Evolutionary conservation across 257 asterid genomes (phyloP).

Genomic region (Capsicum pubescens): DNA sequence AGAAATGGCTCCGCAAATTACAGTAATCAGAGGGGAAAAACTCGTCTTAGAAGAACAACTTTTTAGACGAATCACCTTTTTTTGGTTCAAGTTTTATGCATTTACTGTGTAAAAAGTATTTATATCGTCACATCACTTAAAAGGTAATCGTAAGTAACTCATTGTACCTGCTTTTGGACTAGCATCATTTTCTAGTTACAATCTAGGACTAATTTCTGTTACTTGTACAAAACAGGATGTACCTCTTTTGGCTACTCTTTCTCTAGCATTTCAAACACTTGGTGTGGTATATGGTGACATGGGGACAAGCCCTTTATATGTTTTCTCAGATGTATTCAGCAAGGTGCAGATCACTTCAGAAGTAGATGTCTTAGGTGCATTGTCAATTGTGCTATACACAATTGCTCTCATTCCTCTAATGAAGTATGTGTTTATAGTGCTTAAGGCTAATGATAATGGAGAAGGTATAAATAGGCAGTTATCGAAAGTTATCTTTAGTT

Average conservation of each 20-base stretch:
- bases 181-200: neutral
- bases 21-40: too few species aligned
- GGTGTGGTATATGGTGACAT: conserved; percentile 98
- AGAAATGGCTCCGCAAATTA: too few species aligned
- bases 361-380: conserved; percentile 82
- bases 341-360: conserved; percentile 86
- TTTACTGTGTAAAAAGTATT: neutral
- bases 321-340: conserved; percentile 84
- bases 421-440: conserved; percentile 89
- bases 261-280: conserved; percentile 91
- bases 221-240: conserved; percentile 55
- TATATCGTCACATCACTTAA: neutral
- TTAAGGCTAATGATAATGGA: conserved; percentile 90
- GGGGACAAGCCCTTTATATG: conserved; percentile 97
- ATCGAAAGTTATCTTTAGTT: neutral
- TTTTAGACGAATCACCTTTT: neutral
- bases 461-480: conserved; percentile 62
- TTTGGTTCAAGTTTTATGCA: neutral
- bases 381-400: conserved; percentile 91
- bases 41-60: neutral
- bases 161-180: neutral
- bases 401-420: conserved; percentile 81
- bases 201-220: neutral
- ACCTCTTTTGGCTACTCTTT: conserved; percentile 67
- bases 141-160: neutral